A percentile compares a stretch with the other conserved stretches of the same genome.
Evolutionary conservation across 164 flowering plant genomes (phyloP).

Genomic region (Vitis rotundifolia): DNA sequence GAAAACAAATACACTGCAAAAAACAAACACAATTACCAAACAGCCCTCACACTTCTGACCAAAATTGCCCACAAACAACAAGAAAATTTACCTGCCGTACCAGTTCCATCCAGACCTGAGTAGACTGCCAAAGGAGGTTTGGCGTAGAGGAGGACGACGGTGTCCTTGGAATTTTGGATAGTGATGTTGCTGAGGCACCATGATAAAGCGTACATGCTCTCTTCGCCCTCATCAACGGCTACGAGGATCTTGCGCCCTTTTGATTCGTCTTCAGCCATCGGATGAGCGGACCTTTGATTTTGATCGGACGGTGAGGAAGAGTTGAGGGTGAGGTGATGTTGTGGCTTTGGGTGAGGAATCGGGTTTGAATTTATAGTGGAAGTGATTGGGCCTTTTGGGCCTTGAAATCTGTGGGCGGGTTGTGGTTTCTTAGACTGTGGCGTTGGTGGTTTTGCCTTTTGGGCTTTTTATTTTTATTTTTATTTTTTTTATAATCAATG

Average conservation of each 20-base stretch:
- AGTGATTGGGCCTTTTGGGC: neutral
- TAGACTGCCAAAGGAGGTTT: conserved; percentile 34
- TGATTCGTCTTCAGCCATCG: conserved; percentile 26
- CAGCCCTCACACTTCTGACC: neutral
- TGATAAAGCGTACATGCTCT: conserved; percentile 56
- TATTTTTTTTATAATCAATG: too few relatives aligned
- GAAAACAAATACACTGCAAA: conserved; percentile 52
- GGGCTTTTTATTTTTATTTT: neutral
- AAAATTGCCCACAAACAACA: neutral
- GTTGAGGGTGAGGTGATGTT: neutral
- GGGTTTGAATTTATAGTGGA: neutral
- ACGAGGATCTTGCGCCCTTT: conserved; percentile 47
- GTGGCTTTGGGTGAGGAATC: neutral
- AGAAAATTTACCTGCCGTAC: conserved; percentile 12
- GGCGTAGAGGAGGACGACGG: conserved; percentile 51
- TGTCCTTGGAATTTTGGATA: conserved; percentile 25
- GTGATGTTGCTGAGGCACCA: conserved; percentile 61
- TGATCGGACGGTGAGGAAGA: conserved; percentile 7
- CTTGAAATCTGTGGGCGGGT: conserved; percentile 10
- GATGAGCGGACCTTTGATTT: neutral
- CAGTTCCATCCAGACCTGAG: conserved; percentile 51
- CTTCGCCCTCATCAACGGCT: conserved; percentile 64
- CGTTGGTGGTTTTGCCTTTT: neutral
- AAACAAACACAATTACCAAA: neutral
- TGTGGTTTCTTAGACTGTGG: conserved; percentile 13